Conservation (phyloP, 2,329 filamentous ascomycete genomes). For the Pseudopyrenochaeta lycopersici region DNA sequence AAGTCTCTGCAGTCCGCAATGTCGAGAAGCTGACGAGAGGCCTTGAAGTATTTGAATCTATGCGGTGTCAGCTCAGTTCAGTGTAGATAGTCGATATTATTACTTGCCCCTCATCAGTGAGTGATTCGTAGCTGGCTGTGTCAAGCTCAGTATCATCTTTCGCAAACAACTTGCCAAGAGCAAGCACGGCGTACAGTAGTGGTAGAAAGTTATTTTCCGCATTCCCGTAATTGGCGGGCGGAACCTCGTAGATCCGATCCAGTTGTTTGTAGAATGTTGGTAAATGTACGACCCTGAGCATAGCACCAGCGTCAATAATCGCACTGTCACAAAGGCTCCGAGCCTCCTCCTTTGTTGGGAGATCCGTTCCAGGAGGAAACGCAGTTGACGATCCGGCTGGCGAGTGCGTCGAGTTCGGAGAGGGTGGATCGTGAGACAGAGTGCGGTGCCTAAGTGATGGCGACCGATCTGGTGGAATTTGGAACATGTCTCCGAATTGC, state of each 20-base stretch:
- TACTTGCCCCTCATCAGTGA: slow-evolving; percentile 57
- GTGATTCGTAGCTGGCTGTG: slow-evolving; percentile 54
- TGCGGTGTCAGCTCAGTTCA: slow-evolving; percentile 18
- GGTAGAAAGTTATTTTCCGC: slow-evolving; percentile 59
- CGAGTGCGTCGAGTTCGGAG: slow-evolving; percentile 72
- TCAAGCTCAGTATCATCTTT: slow-evolving; percentile 49
- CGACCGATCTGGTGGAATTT: slow-evolving; percentile 66
- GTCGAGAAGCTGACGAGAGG: slow-evolving; percentile 59
- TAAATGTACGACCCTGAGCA: slow-evolving; percentile 79
- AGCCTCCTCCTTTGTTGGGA: slow-evolving; percentile 72
- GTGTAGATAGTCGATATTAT: not conserved
- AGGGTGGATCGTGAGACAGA: slow-evolving; percentile 71
- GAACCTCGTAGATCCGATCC: slow-evolving; percentile 77
- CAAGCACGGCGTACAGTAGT: slow-evolving; percentile 58
- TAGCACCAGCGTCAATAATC: slow-evolving; percentile 68
- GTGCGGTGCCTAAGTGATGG: slow-evolving; percentile 66
- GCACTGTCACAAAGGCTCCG: slow-evolving; percentile 66
- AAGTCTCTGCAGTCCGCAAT: slow-evolving; percentile 63
- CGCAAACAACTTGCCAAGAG: slow-evolving; percentile 58
- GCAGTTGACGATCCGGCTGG: slow-evolving; percentile 59
- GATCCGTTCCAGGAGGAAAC: slow-evolving; percentile 58
- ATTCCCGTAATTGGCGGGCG: slow-evolving; percentile 57
- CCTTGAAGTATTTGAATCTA: slow-evolving; percentile 60
- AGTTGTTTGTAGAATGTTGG: slow-evolving; percentile 82
- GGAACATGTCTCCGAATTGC: slow-evolving; percentile 81